Evolutionary conservation across 345 rosid genomes (phyloP), one percentile per base, ranked within the genome.

Genomic region (Populus deltoides): DNA sequence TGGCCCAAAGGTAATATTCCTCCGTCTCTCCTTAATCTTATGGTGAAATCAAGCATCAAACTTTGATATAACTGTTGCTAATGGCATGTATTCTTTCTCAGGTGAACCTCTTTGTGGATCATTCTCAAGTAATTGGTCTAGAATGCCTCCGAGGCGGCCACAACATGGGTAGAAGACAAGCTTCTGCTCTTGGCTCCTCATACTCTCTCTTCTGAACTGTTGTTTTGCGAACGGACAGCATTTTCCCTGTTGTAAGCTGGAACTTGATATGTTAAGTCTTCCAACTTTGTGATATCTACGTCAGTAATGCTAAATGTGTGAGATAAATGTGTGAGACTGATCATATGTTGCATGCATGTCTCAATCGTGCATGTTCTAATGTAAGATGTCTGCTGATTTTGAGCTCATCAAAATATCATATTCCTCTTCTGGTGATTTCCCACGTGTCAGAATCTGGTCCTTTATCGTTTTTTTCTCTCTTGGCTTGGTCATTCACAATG

Each of bases 81-180:
- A 55, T 47, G 71, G 5, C 15, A 29, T 72, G 65, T 45, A 57
- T 79, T 79, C 76, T 57, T 79, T 78, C 76, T 72, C 90, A 93
- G 97, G 98, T 93, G 79, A 96, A 93, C 79, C 99, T 93, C 36
- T 93, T 91, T 55, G 94, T 93, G 57, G 97, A 93, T 85, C 98
- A 91, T 79, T 89, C 94, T 66, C 97, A 96, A 86, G 90, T 93
- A 51, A 92, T 90, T 89, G 90, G 90, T 83, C 85, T 96, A 22
- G 97, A 92, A 82, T 90, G 98, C 75, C 92, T 96, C 74, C 86
- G 97, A 22, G 97, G 96, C 71, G 96, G 96, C 71, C 85, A 81
- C 68, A 87, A 88, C 84, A 76, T 88, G 63, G 92, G 93, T 71
- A 90, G 80, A 84, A 85, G 85, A 71, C 88, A 91, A 67, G 66